A percentile compares a stretch with the other conserved stretches of the same genome.
Evolutionary conservation across 768 basidiomycete species (phyloP).

Genomic region (Mycena chlorophos): DNA sequence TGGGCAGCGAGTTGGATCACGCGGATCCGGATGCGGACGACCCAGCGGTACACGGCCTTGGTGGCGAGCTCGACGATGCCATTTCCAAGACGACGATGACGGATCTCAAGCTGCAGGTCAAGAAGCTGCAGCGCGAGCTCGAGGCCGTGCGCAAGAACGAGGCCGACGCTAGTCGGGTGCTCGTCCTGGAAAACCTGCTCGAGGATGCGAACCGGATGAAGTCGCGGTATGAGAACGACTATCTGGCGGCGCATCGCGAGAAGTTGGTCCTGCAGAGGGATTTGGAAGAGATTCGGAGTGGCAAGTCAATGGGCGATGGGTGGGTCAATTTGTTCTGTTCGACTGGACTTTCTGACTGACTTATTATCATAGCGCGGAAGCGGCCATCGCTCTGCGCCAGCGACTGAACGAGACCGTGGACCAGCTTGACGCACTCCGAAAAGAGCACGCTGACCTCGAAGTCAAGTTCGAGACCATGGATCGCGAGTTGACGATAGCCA

Average conservation of each 20-base stretch:
- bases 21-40: slow-evolving; percentile 42
- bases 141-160: slow-evolving; percentile 72
- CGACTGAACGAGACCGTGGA: slow-evolving; percentile 86
- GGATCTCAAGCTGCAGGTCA: slow-evolving; percentile 85
- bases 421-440: slow-evolving; percentile 69
- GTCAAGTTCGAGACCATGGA: slow-evolving; percentile 61
- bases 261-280: slow-evolving; percentile 77
- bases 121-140: slow-evolving; percentile 79
- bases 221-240: slow-evolving; percentile 84
- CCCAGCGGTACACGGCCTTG: slow-evolving; percentile 60
- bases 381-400: slow-evolving; percentile 84
- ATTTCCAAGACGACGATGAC: slow-evolving; percentile 85
- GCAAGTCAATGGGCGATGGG: slow-evolving; percentile 84
- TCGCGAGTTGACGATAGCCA: slow-evolving; percentile 77
- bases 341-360: slow-evolving; percentile 6
- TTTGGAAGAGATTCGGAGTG: slow-evolving; percentile 86
- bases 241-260: slow-evolving; percentile 80
- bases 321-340: slow-evolving; percentile 34
- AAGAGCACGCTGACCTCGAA: slow-evolving; percentile 68
- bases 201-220: slow-evolving; percentile 93
- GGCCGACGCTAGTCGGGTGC: slow-evolving; percentile 69
- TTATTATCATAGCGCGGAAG: slow-evolving; percentile 66
- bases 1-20: slow-evolving; percentile 30
- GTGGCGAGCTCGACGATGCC: slow-evolving; percentile 86
- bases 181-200: slow-evolving; percentile 88